Conservation (phyloP, 1,284 basidiomycete genomes). For the Meripilus lineatus region DNA sequence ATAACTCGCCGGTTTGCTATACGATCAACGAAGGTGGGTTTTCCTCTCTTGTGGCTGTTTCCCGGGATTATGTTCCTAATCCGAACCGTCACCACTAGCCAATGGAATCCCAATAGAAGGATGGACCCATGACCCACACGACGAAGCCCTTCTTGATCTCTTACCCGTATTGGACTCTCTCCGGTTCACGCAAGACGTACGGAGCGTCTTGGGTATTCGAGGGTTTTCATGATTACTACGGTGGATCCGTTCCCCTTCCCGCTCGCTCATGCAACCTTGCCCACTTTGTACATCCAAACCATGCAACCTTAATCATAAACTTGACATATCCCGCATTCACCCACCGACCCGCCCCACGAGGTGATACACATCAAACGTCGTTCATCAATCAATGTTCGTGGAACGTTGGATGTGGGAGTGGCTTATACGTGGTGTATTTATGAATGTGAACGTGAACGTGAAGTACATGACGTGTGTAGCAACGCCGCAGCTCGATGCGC, state of each 20-base stretch:
- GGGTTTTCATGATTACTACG: constrained; percentile 37
- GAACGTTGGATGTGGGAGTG: too few relatives aligned
- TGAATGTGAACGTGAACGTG: too few relatives aligned
- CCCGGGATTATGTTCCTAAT: neutral
- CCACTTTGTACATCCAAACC: too few relatives aligned
- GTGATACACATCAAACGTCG: too few relatives aligned
- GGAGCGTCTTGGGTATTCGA: constrained; percentile 86
- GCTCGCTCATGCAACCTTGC: too few relatives aligned
- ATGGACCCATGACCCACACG: constrained; percentile 96
- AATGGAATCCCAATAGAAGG: constrained; percentile 99
- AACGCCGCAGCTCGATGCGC: too few relatives aligned
- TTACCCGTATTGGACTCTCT: constrained; percentile 94
- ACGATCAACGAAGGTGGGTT: constrained; percentile 84
- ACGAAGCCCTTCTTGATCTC: constrained; percentile 94
- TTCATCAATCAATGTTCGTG: too few relatives aligned
- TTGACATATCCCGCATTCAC: too few relatives aligned
- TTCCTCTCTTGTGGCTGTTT: neutral
- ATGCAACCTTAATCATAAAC: too few relatives aligned
- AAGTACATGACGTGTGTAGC: too few relatives aligned
- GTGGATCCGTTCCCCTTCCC: neutral
- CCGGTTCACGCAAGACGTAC: constrained; percentile 93
- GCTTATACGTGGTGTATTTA: too few relatives aligned
- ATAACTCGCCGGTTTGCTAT: constrained; percentile 96
- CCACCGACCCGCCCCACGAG: too few relatives aligned
- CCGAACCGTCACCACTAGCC: constrained; percentile 44